Conservation (phyloP, 106 monocot genomes). For the Dendrobium chrysotoxum region DNA sequence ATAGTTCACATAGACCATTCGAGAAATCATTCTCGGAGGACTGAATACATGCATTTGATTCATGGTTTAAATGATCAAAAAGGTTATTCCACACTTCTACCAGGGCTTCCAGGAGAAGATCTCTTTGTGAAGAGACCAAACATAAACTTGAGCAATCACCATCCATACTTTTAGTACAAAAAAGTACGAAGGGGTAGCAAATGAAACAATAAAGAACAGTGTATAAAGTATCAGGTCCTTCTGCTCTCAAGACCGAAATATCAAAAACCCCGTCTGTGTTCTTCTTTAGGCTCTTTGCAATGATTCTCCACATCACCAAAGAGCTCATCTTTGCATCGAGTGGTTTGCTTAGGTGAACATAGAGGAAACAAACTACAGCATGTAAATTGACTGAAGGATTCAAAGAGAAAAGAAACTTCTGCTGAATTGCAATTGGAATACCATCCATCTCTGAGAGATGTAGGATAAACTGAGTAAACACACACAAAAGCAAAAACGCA, state of each 20-base stretch:
- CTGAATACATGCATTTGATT: background rate
- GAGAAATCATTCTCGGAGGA: conserved; percentile 9
- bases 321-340: conserved; percentile 3
- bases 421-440: conserved; percentile 9
- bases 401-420: conserved; percentile 12
- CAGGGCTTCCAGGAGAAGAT: conserved; percentile 14
- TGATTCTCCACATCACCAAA: conserved; percentile 27
- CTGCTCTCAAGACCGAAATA: conserved; percentile 3
- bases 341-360: conserved; percentile 15
- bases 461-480: conserved; percentile 15
- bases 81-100: conserved; percentile 28
- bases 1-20: conserved; percentile 20
- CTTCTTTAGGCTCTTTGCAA: conserved; percentile 20
- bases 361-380: conserved; percentile 26
- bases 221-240: background rate
- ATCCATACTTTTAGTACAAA: background rate
- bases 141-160: conserved; percentile 3
- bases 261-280: background rate
- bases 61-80: conserved; percentile 14
- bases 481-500: conserved; percentile 19
- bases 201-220: conserved; percentile 21
- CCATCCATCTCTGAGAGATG: conserved; percentile 9
- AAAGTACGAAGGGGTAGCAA: conserved; percentile 23
- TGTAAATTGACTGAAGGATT: conserved; percentile 20
- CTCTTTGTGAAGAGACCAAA: conserved; percentile 14